Evolutionary conservation across 2,329 filamentous ascomycete genomes (phyloP), one percentile per base, ranked within the genome.

Genomic region (Tetracladium maxilliforme): DNA sequence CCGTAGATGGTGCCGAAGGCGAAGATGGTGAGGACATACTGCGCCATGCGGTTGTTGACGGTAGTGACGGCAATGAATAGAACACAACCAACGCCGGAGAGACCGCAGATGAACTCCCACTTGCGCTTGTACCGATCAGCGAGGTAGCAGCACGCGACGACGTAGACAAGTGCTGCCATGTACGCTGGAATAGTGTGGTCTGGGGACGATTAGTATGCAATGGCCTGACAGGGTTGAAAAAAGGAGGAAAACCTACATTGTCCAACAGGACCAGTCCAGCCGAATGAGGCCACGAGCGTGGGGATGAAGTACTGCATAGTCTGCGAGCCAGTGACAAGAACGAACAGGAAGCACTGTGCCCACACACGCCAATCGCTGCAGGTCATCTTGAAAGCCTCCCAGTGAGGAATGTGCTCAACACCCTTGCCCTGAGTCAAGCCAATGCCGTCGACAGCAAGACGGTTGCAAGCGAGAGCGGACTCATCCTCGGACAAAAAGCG

Each of bases 1-100:
- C 34, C 39, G 22, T 41, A 43, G 30, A 43, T 41, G 13, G 32
- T 37, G 8, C 38, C 40, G 23, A 43, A 40, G 16, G 38, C 38
- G 28, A 43, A 40, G 17, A 39, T 37, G n/a, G 33, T 39, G 16
- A 41, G 30, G 16, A 38, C 32, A 26, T 40, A 38, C 20, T 38
- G 31, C 11, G 31, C 31, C 28, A 33, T 28, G 16, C 29, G 26
- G 24, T 31, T 21, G 10, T 24, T 14, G 22, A 32, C 24, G 3
- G 29, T 29, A 5, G 27, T 36, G 15, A 40, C 38, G 9, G 29
- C 28, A 27, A 41, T 37, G 35, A 43, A 43, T 14, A 39, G 30
- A 6, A 39, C 22, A 11, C 26, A 33, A 7, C 41, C 40, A 9
- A 42, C 20, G 8, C 32, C 39, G 8, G 40, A 32, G 4, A 44